Percentiles rank a stretch among this genome's conserved stretches.
Conservation (phyloP, 176 grass and related monocot genomes). For the Carex cristatella region DNA sequence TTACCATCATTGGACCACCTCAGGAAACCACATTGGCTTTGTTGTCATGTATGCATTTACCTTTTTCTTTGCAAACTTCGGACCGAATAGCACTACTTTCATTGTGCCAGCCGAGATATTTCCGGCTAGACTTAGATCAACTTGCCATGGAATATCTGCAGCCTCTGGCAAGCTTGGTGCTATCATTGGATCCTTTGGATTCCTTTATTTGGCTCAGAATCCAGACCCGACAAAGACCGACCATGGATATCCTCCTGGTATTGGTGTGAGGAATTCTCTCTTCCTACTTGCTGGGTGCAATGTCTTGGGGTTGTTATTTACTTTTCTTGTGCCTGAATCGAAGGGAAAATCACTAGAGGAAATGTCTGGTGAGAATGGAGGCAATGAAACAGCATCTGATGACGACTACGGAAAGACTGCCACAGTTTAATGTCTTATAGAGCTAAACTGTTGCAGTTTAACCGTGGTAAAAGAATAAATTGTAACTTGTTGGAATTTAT, state of each 20-base stretch:
- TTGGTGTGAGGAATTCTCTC: constrained; percentile 55
- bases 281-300: constrained; percentile 73
- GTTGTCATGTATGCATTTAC: constrained; percentile 63
- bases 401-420: constrained; percentile 1
- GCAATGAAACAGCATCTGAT: not conserved
- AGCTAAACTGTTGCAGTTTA: not conserved
- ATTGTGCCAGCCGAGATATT: constrained; percentile 89
- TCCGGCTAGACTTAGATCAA: constrained; percentile 62
- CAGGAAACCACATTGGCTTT: constrained; percentile 53
- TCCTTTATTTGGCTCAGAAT: constrained; percentile 75
- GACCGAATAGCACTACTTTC: constrained; percentile 70
- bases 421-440: constrained; percentile 24
- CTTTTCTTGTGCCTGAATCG: constrained; percentile 69
- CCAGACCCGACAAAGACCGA: constrained; percentile 46
- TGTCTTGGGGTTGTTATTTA: constrained; percentile 51
- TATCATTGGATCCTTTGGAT: constrained; percentile 63
- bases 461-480: not conserved
- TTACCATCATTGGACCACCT: constrained; percentile 57
- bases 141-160: constrained; percentile 75
- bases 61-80: constrained; percentile 51
- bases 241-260: constrained; percentile 58
- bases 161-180: constrained; percentile 62
- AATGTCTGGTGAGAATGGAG: constrained; percentile 59
- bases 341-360: constrained; percentile 82
- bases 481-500: not conserved